Evolutionary conservation across 225 moss, liverwort and hornwort genomes (phyloP), one percentile per base, ranked within the genome.

Genomic region (Marchantia polymorpha): DNA sequence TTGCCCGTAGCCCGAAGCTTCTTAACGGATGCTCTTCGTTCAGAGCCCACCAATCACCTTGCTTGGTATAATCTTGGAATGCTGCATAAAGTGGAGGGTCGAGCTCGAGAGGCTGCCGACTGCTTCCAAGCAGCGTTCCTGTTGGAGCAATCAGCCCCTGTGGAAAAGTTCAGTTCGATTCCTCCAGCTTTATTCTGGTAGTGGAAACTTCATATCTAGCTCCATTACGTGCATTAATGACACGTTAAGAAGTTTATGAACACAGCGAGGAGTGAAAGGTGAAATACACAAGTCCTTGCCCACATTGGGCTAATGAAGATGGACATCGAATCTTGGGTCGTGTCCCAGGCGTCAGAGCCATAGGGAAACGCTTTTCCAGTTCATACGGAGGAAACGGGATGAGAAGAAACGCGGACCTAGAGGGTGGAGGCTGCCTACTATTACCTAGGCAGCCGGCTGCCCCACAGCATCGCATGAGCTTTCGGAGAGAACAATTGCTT

Each of bases 41-140:
- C 92, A 53, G 96, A 96, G 65, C 93, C 94, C 29, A 85, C 89
- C 7, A 91, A 92, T 73, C 87, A 79, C 76, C 85, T 85, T 73
- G 94, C 92, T 26, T 93, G 90, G 94, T 93, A 90, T 79, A 89
- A 91, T 53, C 84, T 96, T 85, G 96, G 93, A 61, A 73, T 90
- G 84, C 19, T 94, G 78, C 92, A 92, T 53, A 96, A 94, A 83
- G 92, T 83, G 15, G 90, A 88, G 59, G 92, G 93, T 65, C 86
- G 84, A 65, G 82, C 87, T 74, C 84, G 64, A 22, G 92, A 94
- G 82, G 94, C 94, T 80, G 94, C 92, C 31, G 85, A 83, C 66
- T 86, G 92, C 83, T 93, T 96, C 83, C 90, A 92, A 76, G 93
- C 90, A 48, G 90, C 96, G 9, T 77, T 93, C 46, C 74, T 87